Percentiles rank a stretch among this genome's conserved stretches.
Conservation (phyloP, 306 rosid species). For the Amphicarpaea edgeworthii region DNA sequence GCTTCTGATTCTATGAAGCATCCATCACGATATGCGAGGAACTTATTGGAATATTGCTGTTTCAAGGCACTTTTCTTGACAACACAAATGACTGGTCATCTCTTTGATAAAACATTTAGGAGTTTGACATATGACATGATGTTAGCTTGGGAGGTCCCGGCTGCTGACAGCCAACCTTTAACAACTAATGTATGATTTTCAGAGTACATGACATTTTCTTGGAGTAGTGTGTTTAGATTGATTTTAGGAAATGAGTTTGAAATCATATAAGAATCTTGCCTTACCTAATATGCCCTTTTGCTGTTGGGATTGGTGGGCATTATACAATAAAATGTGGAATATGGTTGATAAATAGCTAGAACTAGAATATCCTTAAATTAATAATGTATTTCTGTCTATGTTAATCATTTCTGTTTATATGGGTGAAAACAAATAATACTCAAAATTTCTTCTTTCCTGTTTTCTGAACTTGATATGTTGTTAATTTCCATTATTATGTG, state of each 20-base stretch:
- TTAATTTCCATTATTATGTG: slow-evolving; percentile 18
- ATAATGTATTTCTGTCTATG: background rate
- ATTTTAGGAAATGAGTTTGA: slow-evolving; percentile 25
- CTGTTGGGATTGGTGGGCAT: slow-evolving; percentile 28
- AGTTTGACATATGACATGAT: slow-evolving; percentile 91
- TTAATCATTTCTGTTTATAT: slow-evolving; percentile 28
- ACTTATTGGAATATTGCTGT: slow-evolving; percentile 90
- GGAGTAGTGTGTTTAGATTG: slow-evolving; percentile 26
- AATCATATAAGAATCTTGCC: slow-evolving; percentile 35
- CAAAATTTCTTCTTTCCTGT: slow-evolving; percentile 17
- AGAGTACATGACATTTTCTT: background rate
- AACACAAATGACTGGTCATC: slow-evolving; percentile 67
- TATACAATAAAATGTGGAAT: slow-evolving; percentile 6
- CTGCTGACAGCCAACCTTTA: slow-evolving; percentile 75
- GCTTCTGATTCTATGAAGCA: slow-evolving; percentile 83
- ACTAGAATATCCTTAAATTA: slow-evolving; percentile 14
- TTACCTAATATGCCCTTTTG: background rate
- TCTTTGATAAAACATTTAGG: slow-evolving; percentile 82
- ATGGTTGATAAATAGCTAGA: slow-evolving; percentile 6
- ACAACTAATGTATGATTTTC: slow-evolving; percentile 61
- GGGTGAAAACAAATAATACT: slow-evolving; percentile 13
- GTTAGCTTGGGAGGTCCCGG: slow-evolving; percentile 96
- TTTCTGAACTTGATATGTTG: slow-evolving; percentile 29
- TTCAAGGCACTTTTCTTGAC: slow-evolving; percentile 89
- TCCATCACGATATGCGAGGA: slow-evolving; percentile 79